A percentile compares a stretch with the other conserved stretches of the same genome.
Conservation (phyloP, 225 moss, liverwort and hornwort genomes). For the Anthoceros angustus region DNA sequence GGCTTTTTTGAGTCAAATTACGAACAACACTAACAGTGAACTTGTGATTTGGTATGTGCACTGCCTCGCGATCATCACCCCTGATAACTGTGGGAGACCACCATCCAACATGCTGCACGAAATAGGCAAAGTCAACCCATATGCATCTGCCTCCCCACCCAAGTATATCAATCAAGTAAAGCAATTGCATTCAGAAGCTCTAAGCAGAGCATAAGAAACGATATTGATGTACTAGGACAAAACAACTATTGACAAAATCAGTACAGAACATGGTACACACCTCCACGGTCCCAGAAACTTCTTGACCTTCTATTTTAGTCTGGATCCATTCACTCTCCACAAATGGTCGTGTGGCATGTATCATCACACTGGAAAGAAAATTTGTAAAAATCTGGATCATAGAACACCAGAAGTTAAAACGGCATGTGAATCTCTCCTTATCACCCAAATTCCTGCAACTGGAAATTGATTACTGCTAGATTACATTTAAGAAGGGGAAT, state of each 20-base stretch:
- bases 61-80: conserved; percentile 96
- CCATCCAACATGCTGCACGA: conserved; percentile 85
- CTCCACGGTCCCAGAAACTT: conserved; percentile 97
- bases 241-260: too few relatives aligned
- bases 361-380: conserved; percentile 86
- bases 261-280: conserved; percentile 18
- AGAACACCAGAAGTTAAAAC: not conserved
- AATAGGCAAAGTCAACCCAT: not conserved
- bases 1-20: conserved; percentile 87
- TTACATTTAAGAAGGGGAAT: not conserved
- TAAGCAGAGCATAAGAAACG: too few relatives aligned
- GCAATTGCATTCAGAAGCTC: too few relatives aligned
- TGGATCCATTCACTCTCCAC: conserved; percentile 97
- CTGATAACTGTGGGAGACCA: conserved; percentile 95
- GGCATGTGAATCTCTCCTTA: not conserved
- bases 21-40: conserved; percentile 94
- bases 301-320: conserved; percentile 98
- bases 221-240: too few relatives aligned
- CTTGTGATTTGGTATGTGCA: conserved; percentile 94
- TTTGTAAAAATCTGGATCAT: conserved; percentile 85
- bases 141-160: not conserved
- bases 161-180: not conserved
- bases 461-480: not conserved
- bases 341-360: conserved; percentile 92
- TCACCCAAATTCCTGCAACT: not conserved